phyloP scores from a whole-genome alignment of 2,329 filamentous ascomycete species.

The Exophiala calicioides region DNA sequence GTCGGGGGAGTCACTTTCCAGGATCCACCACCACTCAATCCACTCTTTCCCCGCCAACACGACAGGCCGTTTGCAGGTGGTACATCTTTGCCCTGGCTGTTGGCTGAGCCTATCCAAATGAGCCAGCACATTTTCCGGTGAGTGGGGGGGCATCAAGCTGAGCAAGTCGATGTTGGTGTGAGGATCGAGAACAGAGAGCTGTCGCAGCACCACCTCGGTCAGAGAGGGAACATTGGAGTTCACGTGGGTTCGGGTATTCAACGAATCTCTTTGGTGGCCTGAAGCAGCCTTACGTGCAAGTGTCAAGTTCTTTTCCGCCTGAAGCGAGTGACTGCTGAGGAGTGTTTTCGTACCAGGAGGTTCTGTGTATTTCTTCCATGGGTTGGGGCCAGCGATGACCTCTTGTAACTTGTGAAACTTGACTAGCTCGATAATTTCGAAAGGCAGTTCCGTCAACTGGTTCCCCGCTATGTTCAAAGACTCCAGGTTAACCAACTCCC shows the following conservation, averaged over 20 bases:
- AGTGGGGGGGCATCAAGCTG: constrained; percentile 38
- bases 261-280: neutral
- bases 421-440: constrained; percentile 47
- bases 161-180: constrained; percentile 40
- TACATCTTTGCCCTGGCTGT: constrained; percentile 43
- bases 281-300: neutral
- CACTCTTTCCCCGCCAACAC: constrained; percentile 46
- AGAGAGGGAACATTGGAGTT: constrained; percentile 41
- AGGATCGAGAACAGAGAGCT: constrained; percentile 39
- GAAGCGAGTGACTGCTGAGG: neutral
- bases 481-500: constrained; percentile 43
- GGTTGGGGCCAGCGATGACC: constrained; percentile 24
- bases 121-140: constrained; percentile 38
- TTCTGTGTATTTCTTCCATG: constrained; percentile 16
- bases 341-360: neutral
- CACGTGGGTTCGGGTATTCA: neutral
- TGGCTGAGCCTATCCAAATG: constrained; percentile 40
- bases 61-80: constrained; percentile 42
- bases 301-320: no score
- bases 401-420: constrained; percentile 22
- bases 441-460: constrained; percentile 44
- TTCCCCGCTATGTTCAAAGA: constrained; percentile 50
- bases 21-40: constrained; percentile 40
- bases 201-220: constrained; percentile 44
- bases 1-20: neutral